Conservation (phyloP, 2,329 filamentous ascomycete genomes). For the Ceratocystis cubensis region DNA sequence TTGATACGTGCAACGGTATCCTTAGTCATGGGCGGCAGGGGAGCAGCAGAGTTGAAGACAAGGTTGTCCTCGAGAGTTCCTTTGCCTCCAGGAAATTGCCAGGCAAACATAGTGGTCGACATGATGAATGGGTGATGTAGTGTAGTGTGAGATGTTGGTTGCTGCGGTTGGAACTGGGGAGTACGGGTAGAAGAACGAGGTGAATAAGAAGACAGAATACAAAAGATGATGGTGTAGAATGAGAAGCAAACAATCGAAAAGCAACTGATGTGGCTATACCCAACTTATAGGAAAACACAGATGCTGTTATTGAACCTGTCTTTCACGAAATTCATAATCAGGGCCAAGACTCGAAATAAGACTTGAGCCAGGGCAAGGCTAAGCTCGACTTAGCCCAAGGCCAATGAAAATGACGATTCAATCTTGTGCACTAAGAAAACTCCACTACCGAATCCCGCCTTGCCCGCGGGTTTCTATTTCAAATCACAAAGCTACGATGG, state of each 20-base stretch:
- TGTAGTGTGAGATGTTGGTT: not conserved
- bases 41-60: slow-evolving; percentile 21
- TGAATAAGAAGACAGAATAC: not conserved
- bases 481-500: too few species aligned
- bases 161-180: not conserved
- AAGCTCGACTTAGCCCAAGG: too few species aligned
- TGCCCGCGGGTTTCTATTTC: too few species aligned
- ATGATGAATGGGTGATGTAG: slow-evolving; percentile 4
- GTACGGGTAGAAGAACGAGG: not conserved
- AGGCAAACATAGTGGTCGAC: slow-evolving; percentile 21
- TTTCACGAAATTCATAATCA: too few species aligned
- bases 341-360: too few species aligned
- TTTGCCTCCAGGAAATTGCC: slow-evolving; percentile 22
- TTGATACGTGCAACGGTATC: slow-evolving; percentile 32
- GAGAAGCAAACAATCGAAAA: too few species aligned
- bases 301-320: not conserved
- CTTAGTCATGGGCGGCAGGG: slow-evolving; percentile 23
- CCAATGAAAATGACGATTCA: too few species aligned
- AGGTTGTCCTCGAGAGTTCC: slow-evolving; percentile 25
- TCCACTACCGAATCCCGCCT: too few species aligned
- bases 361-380: too few species aligned
- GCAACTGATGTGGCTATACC: not conserved
- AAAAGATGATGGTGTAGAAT: not conserved
- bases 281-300: not conserved
- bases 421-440: too few species aligned